A percentile compares a stretch with the other conserved stretches of the same genome.
These are phyloP conservation scores for Meripilus lineatus DNA, from an alignment of 1,284 basidiomycete genomes.

Conservation along the genomic window DNA sequence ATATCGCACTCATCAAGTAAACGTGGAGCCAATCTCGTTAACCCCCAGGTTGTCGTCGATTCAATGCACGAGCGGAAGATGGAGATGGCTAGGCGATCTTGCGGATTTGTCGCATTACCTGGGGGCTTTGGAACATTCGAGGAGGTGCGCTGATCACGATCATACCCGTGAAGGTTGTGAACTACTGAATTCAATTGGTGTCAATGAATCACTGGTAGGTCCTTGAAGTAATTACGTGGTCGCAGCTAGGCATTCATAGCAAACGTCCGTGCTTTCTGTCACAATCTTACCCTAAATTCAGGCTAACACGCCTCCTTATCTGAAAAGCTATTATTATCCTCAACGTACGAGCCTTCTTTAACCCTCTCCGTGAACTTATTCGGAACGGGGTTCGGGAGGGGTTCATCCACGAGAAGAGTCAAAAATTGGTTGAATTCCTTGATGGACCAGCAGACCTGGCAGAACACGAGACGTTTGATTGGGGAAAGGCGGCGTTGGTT, in stretches of 20 bases:
- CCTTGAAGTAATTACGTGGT: conserved; percentile 90
- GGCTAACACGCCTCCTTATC: background rate
- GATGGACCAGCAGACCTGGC: conserved; percentile 58
- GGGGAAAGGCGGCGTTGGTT: conserved; percentile 69
- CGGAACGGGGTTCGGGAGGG: conserved; percentile 63
- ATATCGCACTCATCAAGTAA: background rate
- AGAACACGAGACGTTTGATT: conserved; percentile 63
- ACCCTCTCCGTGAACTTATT: conserved; percentile 73
- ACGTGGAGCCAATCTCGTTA: background rate
- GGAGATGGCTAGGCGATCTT: conserved; percentile 76
- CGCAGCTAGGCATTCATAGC: conserved; percentile 83
- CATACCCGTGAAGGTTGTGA: background rate
- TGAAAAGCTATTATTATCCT: conserved; percentile 79
- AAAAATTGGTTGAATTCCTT: conserved; percentile 61
- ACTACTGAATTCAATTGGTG: background rate
- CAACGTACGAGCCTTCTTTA: conserved; percentile 79
- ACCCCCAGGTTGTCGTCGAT: conserved; percentile 59
- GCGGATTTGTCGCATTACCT: conserved; percentile 83
- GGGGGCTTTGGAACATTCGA: conserved; percentile 93
- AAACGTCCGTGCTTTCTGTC: conserved; percentile 53
- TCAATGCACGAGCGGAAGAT: conserved; percentile 93
- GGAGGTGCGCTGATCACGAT: conserved; percentile 47
- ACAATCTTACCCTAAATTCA: conserved; percentile 3
- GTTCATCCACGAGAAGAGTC: conserved; percentile 67
- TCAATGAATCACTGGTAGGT: too few species aligned